Evolutionary conservation across 768 basidiomycete species (phyloP), one percentile per base, ranked within the genome.

Genomic region (Rhodosporidiobolus odoratus): DNA sequence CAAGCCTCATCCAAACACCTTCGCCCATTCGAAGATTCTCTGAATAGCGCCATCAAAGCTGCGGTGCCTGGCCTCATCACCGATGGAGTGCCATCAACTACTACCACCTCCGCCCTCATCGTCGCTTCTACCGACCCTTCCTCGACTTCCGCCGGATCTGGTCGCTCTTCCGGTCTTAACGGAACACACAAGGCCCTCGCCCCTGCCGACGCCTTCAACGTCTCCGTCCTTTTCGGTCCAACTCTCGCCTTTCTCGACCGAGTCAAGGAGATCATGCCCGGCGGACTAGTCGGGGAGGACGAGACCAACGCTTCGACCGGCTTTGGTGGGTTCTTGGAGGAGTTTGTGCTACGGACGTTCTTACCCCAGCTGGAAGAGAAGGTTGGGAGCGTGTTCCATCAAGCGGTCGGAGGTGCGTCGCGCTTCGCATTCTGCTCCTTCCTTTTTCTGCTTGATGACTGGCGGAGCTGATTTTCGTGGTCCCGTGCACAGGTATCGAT

Each of bases 291-390:
- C 23, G 67, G 65, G 32, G 75, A 68, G 38, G 75, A 59, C 23
- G 75, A 69, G 56, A 66, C 64, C 38, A 65, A 66, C 56, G 68
- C 58, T 71, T 76, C n/a, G 72, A 77, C 32, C 65, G 78, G 41
- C 45, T 77, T 62, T 43, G 68, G 47, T 57, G 78, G 62, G 52
- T 79, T 67, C 77, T 74, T 64, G 67, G 78, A 62, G 73, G 80
- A 62, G 27, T 98, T 99, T 77, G 92, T 99, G 19, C 81, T 92
- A 52, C 90, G 88, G 65, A 89, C 92, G 1, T 98, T 95, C 81
- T 81, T 98, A 56, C 95, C 95, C 0, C 94, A 96, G 79, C 80
- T 99, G 68, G 94, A 97, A 78, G 94, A 97, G 78, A 93, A 92
- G 78, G 91, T 95, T 58, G 88, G 89, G 1, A 83, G 85, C 60